These are phyloP conservation scores for Arabidopsis lyrata DNA, from an alignment of 441 rosid species.

Conservation along the genomic window DNA sequence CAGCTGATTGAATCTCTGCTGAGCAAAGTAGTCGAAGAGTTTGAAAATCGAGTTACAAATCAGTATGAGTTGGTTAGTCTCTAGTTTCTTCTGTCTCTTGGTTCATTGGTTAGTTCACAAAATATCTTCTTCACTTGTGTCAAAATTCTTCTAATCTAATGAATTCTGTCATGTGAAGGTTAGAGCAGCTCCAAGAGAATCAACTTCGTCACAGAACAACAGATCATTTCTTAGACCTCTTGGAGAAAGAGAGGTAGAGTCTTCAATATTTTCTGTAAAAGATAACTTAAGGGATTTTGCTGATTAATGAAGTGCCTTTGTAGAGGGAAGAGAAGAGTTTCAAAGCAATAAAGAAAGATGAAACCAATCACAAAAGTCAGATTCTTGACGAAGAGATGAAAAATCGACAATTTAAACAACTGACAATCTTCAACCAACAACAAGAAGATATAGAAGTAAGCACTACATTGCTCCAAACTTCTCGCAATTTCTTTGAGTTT, in stretches of 20 bases:
- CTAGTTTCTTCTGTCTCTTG: constrained; percentile 43
- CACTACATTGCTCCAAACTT: constrained; percentile 20
- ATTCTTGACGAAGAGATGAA: constrained; percentile 60
- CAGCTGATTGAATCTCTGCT: constrained; percentile 91
- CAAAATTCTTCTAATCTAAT: constrained; percentile 20
- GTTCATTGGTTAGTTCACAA: constrained; percentile 8
- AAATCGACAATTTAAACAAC: constrained; percentile 55
- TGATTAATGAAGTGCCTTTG: constrained; percentile 28
- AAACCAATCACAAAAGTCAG: constrained; percentile 47
- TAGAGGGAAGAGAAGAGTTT: constrained; percentile 67
- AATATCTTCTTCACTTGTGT: constrained; percentile 24
- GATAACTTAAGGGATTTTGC: constrained; percentile 12
- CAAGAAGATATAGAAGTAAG: constrained; percentile 74
- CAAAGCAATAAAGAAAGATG: constrained; percentile 58
- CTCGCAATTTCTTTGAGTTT: constrained; percentile 21
- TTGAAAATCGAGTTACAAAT: constrained; percentile 76
- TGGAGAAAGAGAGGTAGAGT: constrained; percentile 65
- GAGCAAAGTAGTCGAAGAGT: constrained; percentile 83
- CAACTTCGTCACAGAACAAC: constrained; percentile 53
- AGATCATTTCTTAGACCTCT: constrained; percentile 54
- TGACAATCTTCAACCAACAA: constrained; percentile 72
- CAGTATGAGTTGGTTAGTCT: constrained; percentile 69
- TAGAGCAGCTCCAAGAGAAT: constrained; percentile 56
- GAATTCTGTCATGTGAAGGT: constrained; percentile 49
- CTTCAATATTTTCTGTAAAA: constrained; percentile 25